Evolutionary conservation across 1,284 basidiomycete species (phyloP), one percentile per base, ranked within the genome.

Genomic region (Psilocybe mexicana): DNA sequence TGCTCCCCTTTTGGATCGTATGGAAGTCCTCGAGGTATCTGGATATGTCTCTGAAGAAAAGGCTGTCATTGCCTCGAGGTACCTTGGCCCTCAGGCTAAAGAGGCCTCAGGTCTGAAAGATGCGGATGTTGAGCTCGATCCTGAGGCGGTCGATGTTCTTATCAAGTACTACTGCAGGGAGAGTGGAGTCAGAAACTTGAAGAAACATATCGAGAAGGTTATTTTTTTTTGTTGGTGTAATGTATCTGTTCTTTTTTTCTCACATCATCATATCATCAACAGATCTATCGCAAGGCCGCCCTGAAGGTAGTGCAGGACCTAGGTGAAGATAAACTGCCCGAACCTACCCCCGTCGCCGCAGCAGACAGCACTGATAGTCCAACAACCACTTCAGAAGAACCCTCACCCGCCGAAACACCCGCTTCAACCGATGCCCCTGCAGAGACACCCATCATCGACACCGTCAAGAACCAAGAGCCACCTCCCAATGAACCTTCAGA

Each of bases 21-120:
- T 96, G 93, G 97, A 99, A 72, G 94, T 99, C 1, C 86, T 99
- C 55, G 94, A 98, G 77, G 94, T 99, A 28, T 91, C 88, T 60
- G 94, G 95, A 14, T 99, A 99, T 72, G 96, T 98, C 24, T 91
- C 94, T 0, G 96, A 98, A 68, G 96, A 99, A 77, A 99, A 99
- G 79, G 80, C 88, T 23, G 88, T 90, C 61, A 99, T 99, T 64
- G 97, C 96, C 1, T 86, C 90, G 38, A 85, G 86, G 68, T 99
- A 98, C 73, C 85, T 99, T 2, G 92, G 88, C 2, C 97, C 96
- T 30, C 94, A 98, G 74, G 96, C 96, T 10, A 96, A 92, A 79
- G 94, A 96, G 67, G 86, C 92, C 2, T 88, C 90, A 12, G 96
- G 96, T 24, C 79, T 99, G 43, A 90, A 89, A 69, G 82, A 87